phyloP scores from a whole-genome alignment of 2,329 filamentous ascomycete species.

The Proliferodiscus dingleyae region DNA sequence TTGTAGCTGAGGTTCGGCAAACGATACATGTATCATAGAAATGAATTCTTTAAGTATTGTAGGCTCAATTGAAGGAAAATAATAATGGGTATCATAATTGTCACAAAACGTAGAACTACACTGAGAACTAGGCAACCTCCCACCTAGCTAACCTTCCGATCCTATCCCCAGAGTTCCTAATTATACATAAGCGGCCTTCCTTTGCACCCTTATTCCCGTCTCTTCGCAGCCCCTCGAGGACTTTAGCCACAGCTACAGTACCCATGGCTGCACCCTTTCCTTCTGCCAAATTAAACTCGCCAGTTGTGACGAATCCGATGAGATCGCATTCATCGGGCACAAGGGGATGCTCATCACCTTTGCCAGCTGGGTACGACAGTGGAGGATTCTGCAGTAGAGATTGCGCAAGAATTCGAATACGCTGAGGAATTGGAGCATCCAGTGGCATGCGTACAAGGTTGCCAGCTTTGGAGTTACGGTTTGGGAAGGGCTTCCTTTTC shows the following conservation, averaged over 20 bases:
- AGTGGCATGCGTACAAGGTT: slow-evolving; percentile 22
- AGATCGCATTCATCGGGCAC: slow-evolving; percentile 73
- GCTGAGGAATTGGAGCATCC: slow-evolving; percentile 29
- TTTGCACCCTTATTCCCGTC: slow-evolving; percentile 23
- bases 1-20: no score
- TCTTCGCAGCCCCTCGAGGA: slow-evolving; percentile 39
- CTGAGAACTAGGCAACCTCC: slow-evolving; percentile 43
- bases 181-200: slow-evolving; percentile 64
- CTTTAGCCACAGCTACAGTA: slow-evolving; percentile 56
- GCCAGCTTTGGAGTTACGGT: slow-evolving; percentile 20
- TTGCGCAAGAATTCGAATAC: slow-evolving; percentile 40
- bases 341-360: slow-evolving; percentile 49
- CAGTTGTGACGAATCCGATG: slow-evolving; percentile 85
- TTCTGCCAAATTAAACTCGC: slow-evolving; percentile 73
- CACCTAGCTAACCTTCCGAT: slow-evolving; percentile 76
- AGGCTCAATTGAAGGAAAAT: no score
- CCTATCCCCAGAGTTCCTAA: slow-evolving; percentile 74
- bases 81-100: slow-evolving; percentile 6
- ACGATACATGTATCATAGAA: not conserved
- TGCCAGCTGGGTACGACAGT: slow-evolving; percentile 33
- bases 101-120: not conserved
- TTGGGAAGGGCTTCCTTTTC: slow-evolving; percentile 21
- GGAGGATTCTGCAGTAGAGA: slow-evolving; percentile 43
- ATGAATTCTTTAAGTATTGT: not conserved
- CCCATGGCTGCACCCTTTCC: slow-evolving; percentile 75